phyloP scores from a whole-genome alignment of 345 rosid genomes.

The Angophora floribunda region DNA sequence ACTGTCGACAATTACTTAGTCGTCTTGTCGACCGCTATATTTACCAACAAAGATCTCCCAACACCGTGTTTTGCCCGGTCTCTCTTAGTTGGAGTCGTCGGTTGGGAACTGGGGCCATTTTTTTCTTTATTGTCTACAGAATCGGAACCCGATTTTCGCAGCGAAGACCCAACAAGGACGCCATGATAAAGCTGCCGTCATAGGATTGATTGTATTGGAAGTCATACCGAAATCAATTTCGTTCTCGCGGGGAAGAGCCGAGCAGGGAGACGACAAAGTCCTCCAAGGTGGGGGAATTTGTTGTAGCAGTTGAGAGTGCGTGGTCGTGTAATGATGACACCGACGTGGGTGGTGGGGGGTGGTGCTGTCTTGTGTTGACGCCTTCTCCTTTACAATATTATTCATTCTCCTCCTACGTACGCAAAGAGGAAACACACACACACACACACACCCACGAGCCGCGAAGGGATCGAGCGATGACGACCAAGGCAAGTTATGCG shows the following conservation, averaged over 20 bases:
- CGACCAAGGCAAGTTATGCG: background rate
- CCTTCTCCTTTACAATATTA: background rate
- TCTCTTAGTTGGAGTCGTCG: background rate
- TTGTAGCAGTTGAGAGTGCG: background rate
- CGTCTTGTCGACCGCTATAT: background rate
- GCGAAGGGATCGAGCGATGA: background rate
- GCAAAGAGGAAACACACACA: background rate
- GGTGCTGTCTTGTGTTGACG: background rate
- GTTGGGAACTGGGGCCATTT: background rate
- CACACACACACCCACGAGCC: background rate
- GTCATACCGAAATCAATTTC: background rate
- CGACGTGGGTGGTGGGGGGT: background rate
- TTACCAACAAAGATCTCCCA: background rate
- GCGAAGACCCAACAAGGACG: background rate
- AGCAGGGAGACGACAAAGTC: background rate
- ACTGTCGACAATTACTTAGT: background rate
- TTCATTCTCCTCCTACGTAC: background rate
- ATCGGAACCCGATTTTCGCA: background rate
- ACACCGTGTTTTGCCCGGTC: background rate
- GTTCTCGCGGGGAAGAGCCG: background rate
- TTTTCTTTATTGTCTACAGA: background rate
- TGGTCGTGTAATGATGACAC: background rate
- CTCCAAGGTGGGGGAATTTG: background rate
- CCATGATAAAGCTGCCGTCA: background rate
- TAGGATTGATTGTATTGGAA: background rate